Conservation (phyloP, 352 stramenopile species). For the Globisporangium carolinianum region DNA sequence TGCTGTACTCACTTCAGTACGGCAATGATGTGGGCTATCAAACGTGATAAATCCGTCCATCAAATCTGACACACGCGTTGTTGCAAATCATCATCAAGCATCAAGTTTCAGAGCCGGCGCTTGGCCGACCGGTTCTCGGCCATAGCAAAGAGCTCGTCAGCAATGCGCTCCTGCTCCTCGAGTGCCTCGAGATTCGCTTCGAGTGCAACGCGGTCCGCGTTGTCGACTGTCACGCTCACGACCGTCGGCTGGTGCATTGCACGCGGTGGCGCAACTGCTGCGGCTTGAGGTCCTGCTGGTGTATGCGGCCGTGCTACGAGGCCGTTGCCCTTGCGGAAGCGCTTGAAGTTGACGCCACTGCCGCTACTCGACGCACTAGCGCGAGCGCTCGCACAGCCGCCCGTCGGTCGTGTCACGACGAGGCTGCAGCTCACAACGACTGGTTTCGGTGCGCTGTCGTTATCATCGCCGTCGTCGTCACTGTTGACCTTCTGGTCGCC, state of each 20-base stretch:
- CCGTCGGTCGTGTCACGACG: constrained; percentile 32
- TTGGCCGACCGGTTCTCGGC: constrained; percentile 46
- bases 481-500: constrained; percentile 19
- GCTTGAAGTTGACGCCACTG: constrained; percentile 65
- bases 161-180: constrained; percentile 79
- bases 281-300: constrained; percentile 15
- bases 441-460: constrained; percentile 27
- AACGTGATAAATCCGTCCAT: no score
- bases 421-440: constrained; percentile 44
- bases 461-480: constrained; percentile 16
- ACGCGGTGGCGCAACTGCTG: constrained; percentile 27
- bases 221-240: constrained; percentile 54
- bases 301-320: background rate
- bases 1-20: no score
- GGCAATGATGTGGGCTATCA: no score
- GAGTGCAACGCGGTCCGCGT: constrained; percentile 42
- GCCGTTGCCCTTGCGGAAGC: constrained; percentile 62
- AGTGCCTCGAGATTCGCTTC: constrained; percentile 57
- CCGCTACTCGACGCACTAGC: background rate
- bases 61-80: no score
- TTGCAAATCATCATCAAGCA: background rate
- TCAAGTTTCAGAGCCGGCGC: constrained; percentile 35
- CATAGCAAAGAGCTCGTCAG: constrained; percentile 80
- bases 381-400: no score
- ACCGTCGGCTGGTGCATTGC: constrained; percentile 37